Evolutionary conservation across 2,329 filamentous ascomycete species (phyloP).

Genomic region (Alternaria metachromatica): DNA sequence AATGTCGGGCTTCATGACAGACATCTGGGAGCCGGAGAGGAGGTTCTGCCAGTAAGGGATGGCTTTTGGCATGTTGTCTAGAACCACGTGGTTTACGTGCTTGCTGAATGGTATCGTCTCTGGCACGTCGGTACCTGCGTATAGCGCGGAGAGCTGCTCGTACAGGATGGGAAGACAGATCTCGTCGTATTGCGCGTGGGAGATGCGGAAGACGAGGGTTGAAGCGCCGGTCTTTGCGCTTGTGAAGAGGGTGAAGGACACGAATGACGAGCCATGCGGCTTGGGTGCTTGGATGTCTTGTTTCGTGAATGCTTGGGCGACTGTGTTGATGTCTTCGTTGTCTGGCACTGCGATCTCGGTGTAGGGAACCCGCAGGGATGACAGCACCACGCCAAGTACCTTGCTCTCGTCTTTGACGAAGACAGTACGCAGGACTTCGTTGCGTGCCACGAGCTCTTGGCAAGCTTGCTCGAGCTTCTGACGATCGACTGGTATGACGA

Average conservation of each 20-base stretch:
- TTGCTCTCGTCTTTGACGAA: constrained; percentile 61
- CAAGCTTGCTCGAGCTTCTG: constrained; percentile 59
- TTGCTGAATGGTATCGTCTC: constrained; percentile 53
- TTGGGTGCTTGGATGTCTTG: constrained; percentile 63
- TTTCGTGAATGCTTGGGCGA: constrained; percentile 61
- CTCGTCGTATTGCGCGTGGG: constrained; percentile 74
- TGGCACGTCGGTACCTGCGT: constrained; percentile 45
- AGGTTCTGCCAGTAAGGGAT: constrained; percentile 68
- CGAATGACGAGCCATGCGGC: constrained; percentile 60
- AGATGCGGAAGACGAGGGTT: constrained; percentile 67
- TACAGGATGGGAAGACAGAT: constrained; percentile 70
- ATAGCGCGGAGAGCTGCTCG: constrained; percentile 65
- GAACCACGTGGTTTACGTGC: constrained; percentile 53
- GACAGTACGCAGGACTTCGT: constrained; percentile 71
- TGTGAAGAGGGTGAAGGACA: constrained; percentile 57
- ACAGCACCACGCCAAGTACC: constrained; percentile 65
- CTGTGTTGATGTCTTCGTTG: constrained; percentile 59
- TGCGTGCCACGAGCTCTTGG: constrained; percentile 63
- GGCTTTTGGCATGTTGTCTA: constrained; percentile 54
- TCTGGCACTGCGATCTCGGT: constrained; percentile 47
- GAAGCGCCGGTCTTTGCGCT: constrained; percentile 62
- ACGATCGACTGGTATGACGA: constrained; percentile 60
- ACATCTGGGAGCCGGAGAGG: constrained; percentile 62
- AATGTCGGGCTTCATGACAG: constrained; percentile 43
- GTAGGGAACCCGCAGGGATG: constrained; percentile 60